phyloP scores from a whole-genome alignment of 2,329 filamentous ascomycete species.

The Gyromitra esculenta region DNA sequence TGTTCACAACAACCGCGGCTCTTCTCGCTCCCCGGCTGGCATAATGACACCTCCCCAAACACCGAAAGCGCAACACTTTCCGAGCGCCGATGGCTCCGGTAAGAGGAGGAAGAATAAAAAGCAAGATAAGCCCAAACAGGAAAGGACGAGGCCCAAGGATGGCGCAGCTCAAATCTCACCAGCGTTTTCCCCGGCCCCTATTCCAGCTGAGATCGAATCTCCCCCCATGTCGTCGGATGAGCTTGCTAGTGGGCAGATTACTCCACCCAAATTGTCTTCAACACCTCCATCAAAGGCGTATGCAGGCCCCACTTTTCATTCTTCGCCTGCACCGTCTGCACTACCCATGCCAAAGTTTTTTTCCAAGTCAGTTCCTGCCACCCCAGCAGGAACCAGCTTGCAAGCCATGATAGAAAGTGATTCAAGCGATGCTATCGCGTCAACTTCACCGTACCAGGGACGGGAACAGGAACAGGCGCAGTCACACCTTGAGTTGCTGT shows the following conservation, averaged over 20 bases:
- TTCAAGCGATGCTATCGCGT: constrained; percentile 62
- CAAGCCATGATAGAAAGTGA: constrained; percentile 63
- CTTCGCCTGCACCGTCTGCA: constrained; percentile 88
- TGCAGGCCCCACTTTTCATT: constrained; percentile 93
- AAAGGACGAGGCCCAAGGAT: constrained; percentile 35
- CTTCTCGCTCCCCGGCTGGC: constrained; percentile 14
- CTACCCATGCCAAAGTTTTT: constrained; percentile 91
- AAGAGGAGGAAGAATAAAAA: constrained; percentile 49
- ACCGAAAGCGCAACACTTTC: constrained; percentile 46
- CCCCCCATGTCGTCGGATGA: constrained; percentile 44
- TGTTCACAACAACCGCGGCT: constrained; percentile 28
- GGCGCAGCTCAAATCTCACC: constrained; percentile 21
- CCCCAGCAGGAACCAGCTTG: constrained; percentile 64
- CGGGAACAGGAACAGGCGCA: constrained; percentile 58
- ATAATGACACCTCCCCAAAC: constrained; percentile 45
- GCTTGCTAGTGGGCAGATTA: constrained; percentile 42
- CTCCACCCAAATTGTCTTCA: constrained; percentile 33
- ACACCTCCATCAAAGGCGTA: constrained; percentile 68
- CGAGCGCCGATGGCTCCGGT: constrained; percentile 25
- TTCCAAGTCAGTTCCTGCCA: constrained; percentile 77
- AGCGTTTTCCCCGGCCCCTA: constrained; percentile 19
- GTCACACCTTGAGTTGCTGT: constrained; percentile 83
- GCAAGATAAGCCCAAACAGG: constrained; percentile 34
- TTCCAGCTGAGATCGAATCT: constrained; percentile 40
- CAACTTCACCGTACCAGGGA: constrained; percentile 52